Evolutionary conservation across 1,284 basidiomycete genomes (phyloP), one percentile per base, ranked within the genome.

Genomic region (Butyriboletus appendiculatus): DNA sequence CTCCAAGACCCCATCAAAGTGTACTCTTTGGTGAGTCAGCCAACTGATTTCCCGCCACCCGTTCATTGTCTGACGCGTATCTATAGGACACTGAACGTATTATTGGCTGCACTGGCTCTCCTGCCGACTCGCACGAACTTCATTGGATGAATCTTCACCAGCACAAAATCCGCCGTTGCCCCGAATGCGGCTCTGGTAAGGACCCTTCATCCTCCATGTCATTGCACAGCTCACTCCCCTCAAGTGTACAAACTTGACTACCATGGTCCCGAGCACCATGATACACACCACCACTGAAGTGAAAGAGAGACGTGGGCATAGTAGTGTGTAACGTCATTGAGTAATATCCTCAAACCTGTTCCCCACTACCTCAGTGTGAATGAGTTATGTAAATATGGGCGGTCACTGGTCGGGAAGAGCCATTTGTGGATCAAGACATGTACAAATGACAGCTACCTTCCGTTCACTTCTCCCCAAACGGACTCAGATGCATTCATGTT

Each of bases 71-170:
- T 55, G 12, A 53, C 45, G n/a, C 11, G 5, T 48, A 47, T 40
- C 42, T 3, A 24, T 34, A 96, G 94, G 86, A 87, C 65, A 77
- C 81, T 50, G 83, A 86, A 61, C 92, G 94, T 62, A 81, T 92
- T 58, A 78, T 97, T 67, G 94, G 94, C 53, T 97, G 95, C 81
- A 95, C 95, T 47, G 94, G 94, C 56, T 85, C 81, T 67, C 94
- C 94, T 26, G 91, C 89, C 46, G 94, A 97, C 75, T 95, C 93
- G 39, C 94, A 96, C 74, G 92, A 96, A 65, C 81, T 94, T 57
- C 77, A 86, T 62, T 96, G 94, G 94, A 85, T 94, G 72, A 82
- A 73, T 59, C 68, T 91, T 66, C 81, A 78, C 60, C 80, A 81
- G 64, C 78, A 86, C 64, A 84, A 85, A 69, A 80, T 84, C 67